Conservation (phyloP, 108 stramenopile genomes). For the Mediolabrus comicus region DNA sequence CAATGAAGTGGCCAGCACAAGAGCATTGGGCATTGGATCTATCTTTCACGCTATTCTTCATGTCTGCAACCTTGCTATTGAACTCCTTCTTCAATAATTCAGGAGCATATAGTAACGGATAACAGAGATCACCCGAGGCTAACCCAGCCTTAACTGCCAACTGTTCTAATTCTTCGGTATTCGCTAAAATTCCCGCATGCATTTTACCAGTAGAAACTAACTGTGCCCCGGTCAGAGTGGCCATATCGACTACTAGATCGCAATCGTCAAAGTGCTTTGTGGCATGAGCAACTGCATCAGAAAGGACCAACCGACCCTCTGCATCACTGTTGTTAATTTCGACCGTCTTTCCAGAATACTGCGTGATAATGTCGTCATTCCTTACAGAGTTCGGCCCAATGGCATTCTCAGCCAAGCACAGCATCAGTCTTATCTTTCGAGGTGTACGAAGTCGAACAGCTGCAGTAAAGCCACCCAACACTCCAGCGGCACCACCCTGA, state of each 20-base stretch:
- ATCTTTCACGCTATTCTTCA: slow-evolving; percentile 87
- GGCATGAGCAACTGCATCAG: slow-evolving; percentile 79
- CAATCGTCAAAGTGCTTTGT: slow-evolving; percentile 54
- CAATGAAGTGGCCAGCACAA: slow-evolving; percentile 91
- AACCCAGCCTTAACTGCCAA: slow-evolving; percentile 49
- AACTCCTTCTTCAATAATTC: slow-evolving; percentile 78
- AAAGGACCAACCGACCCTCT: slow-evolving; percentile 80
- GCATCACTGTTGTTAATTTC: slow-evolving; percentile 93
- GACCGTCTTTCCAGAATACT: slow-evolving; percentile 87
- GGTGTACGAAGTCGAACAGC: slow-evolving; percentile 37
- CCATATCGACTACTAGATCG: slow-evolving; percentile 62
- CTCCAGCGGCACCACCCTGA: slow-evolving; percentile 79
- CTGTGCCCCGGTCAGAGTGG: slow-evolving; percentile 90
- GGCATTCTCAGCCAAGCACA: slow-evolving; percentile 87
- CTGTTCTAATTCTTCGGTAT: slow-evolving; percentile 66
- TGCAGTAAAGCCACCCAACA: slow-evolving; percentile 68
- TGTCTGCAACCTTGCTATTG: slow-evolving; percentile 76
- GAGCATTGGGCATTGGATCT: slow-evolving; percentile 76
- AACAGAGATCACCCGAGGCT: slow-evolving; percentile 68
- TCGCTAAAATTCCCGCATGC: slow-evolving; percentile 76
- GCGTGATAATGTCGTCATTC: slow-evolving; percentile 75
- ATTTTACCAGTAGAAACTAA: slow-evolving; percentile 70
- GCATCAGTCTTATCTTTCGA: slow-evolving; percentile 48
- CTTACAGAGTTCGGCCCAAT: slow-evolving; percentile 72
- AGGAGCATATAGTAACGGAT: slow-evolving; percentile 77